Conservation (phyloP, 2,329 filamentous ascomycete species). For the Cadophora sp. region DNA sequence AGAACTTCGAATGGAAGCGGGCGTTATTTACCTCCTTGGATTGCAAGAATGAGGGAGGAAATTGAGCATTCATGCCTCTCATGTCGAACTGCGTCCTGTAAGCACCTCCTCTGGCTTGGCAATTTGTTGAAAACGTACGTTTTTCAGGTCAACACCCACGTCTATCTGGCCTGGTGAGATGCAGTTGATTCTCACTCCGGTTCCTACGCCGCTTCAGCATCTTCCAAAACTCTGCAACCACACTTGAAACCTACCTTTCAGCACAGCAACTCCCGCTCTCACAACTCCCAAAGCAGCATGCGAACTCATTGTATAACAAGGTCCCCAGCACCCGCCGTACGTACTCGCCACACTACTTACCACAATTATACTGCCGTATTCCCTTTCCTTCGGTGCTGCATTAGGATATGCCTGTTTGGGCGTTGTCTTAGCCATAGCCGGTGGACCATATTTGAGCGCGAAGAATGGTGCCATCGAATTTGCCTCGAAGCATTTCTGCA, state of each 20-base stretch:
- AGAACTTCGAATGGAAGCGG: background rate
- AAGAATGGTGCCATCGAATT: constrained; percentile 69
- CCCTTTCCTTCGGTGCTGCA: constrained; percentile 63
- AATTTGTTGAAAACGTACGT: constrained; percentile 39
- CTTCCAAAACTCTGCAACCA: background rate
- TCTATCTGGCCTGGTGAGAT: constrained; percentile 51
- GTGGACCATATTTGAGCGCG: constrained; percentile 67
- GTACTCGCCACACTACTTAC: constrained; percentile 62
- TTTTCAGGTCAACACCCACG: constrained; percentile 51
- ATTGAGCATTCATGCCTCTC: constrained; percentile 57
- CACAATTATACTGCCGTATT: constrained; percentile 69
- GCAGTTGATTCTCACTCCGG: constrained; percentile 64
- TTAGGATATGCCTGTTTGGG: constrained; percentile 63
- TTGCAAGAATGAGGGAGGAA: constrained; percentile 61
- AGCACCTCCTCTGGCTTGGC: background rate
- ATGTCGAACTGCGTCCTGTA: constrained; percentile 50
- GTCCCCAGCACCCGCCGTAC: constrained; percentile 64
- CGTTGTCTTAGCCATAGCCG: constrained; percentile 66
- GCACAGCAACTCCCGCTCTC: constrained; percentile 59
- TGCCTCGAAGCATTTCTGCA: constrained; percentile 64
- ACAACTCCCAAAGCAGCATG: constrained; percentile 69
- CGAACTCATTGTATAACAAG: constrained; percentile 64
- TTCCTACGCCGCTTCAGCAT: constrained; percentile 44
- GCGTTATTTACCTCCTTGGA: constrained; percentile 48
- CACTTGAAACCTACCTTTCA: constrained; percentile 51